phyloP scores from a whole-genome alignment of 345 rosid genomes.

The Aethionema arabicum region DNA sequence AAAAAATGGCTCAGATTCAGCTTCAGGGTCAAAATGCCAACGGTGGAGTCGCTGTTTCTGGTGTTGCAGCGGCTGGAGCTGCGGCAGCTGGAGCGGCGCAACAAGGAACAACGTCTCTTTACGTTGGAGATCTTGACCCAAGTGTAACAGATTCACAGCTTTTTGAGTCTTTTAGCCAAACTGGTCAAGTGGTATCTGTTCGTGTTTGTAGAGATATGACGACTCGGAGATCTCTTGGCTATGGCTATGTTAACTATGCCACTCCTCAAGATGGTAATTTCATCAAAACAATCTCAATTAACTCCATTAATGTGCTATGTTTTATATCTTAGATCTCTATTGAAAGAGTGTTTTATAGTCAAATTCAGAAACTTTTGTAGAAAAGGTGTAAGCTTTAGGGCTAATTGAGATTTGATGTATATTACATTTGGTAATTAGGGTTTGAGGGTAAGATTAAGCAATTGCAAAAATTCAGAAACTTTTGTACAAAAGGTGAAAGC shows the following conservation, averaged over 20 bases:
- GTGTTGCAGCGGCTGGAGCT: slow-evolving; percentile 39
- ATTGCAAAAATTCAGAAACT: background rate
- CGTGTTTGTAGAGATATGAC: slow-evolving; percentile 82
- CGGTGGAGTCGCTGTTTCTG: slow-evolving; percentile 43
- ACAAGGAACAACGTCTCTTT: slow-evolving; percentile 69
- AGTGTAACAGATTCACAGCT: slow-evolving; percentile 73
- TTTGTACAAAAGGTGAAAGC: background rate
- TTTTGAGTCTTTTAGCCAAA: slow-evolving; percentile 69
- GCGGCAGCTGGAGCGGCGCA: slow-evolving; percentile 44
- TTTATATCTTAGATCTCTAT: slow-evolving; percentile 3
- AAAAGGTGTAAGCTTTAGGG: slow-evolving; percentile 1
- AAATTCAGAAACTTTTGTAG: background rate
- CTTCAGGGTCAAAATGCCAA: slow-evolving; percentile 53
- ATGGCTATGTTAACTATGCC: slow-evolving; percentile 80
- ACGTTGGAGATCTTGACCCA: slow-evolving; percentile 81
- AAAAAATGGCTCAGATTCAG: slow-evolving; percentile 77
- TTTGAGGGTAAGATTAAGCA: too few relatives aligned
- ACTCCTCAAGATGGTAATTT: slow-evolving; percentile 72
- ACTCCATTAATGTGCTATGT: background rate
- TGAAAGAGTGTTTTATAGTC: background rate
- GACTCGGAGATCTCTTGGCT: slow-evolving; percentile 77
- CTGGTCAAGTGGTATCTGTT: slow-evolving; percentile 77
- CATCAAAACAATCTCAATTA: background rate
- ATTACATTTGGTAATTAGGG: too few relatives aligned
- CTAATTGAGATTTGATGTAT: too few relatives aligned